Evolutionary conservation across 345 rosid species (phyloP).

Genomic region (Aethionema arabicum): DNA sequence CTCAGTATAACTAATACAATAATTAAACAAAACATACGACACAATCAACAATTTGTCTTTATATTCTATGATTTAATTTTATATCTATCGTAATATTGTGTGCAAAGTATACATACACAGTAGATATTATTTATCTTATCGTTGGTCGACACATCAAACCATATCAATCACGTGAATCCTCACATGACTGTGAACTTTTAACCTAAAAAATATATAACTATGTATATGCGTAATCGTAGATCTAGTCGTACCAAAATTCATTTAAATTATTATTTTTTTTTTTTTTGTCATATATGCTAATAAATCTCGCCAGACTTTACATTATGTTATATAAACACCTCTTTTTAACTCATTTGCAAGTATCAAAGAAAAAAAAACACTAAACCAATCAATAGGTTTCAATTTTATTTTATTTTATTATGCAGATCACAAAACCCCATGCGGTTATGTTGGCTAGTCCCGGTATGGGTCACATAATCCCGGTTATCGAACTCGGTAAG

Average conservation of each 20-base stretch:
- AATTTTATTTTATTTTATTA: background rate
- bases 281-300: background rate
- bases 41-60: too few species aligned
- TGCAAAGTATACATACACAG: too few species aligned
- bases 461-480: conserved; percentile 38
- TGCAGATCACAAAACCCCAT: conserved; percentile 31
- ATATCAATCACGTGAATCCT: conserved; percentile 1
- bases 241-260: background rate
- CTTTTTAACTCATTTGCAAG: conserved; percentile 7
- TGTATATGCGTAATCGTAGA: background rate
- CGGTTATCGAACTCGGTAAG: conserved; percentile 38
- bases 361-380: background rate
- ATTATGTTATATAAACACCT: background rate
- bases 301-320: background rate
- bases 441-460: conserved; percentile 34
- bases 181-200: background rate
- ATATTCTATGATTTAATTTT: too few species aligned
- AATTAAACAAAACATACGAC: too few species aligned
- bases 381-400: background rate
- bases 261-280: background rate
- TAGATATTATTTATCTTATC: too few species aligned
- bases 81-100: too few species aligned
- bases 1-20: too few species aligned
- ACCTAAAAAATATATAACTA: too few species aligned
- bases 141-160: background rate